phyloP scores from a whole-genome alignment of 2,329 filamentous ascomycete species.

The Aspergillus sp. region DNA sequence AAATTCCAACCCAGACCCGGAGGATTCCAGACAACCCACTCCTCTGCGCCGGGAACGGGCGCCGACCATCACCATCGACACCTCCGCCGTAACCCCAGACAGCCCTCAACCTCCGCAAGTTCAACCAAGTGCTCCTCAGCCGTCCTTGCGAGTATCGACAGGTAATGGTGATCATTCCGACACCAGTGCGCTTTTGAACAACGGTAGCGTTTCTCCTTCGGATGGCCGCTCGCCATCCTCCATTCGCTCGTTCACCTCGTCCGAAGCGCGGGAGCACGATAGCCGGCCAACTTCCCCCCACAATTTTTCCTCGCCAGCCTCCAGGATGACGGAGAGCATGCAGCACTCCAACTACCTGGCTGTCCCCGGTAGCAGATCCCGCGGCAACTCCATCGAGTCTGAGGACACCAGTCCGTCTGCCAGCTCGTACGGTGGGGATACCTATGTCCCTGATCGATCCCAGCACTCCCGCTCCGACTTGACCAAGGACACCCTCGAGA shows the following conservation, averaged over 20 bases:
- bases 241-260: slow-evolving; percentile 49
- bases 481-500: slow-evolving; percentile 46
- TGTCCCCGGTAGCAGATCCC: slow-evolving; percentile 56
- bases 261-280: slow-evolving; percentile 49
- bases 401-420: slow-evolving; percentile 50
- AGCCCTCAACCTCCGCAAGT: slow-evolving; percentile 27
- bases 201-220: slow-evolving; percentile 34
- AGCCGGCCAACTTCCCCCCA: slow-evolving; percentile 61
- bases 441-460: slow-evolving; percentile 43
- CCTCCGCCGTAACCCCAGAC: slow-evolving; percentile 43
- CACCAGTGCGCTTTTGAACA: slow-evolving; percentile 22
- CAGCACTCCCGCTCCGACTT: slow-evolving; percentile 38
- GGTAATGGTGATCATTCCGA: slow-evolving; percentile 27
- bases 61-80: slow-evolving; percentile 53
- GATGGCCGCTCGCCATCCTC: slow-evolving; percentile 50
- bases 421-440: slow-evolving; percentile 48
- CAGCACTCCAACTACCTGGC: slow-evolving; percentile 52
- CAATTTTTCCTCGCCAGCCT: slow-evolving; percentile 58
- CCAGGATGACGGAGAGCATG: slow-evolving; percentile 45
- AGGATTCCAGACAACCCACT: slow-evolving; percentile 21
- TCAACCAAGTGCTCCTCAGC: slow-evolving; percentile 28
- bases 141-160: slow-evolving; percentile 33
- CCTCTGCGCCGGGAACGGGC: slow-evolving; percentile 39
- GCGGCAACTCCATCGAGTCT: slow-evolving; percentile 60
- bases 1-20: slow-evolving; percentile 11